phyloP scores from a whole-genome alignment of 352 stramenopile genomes.

The Phytopythium boreale region DNA sequence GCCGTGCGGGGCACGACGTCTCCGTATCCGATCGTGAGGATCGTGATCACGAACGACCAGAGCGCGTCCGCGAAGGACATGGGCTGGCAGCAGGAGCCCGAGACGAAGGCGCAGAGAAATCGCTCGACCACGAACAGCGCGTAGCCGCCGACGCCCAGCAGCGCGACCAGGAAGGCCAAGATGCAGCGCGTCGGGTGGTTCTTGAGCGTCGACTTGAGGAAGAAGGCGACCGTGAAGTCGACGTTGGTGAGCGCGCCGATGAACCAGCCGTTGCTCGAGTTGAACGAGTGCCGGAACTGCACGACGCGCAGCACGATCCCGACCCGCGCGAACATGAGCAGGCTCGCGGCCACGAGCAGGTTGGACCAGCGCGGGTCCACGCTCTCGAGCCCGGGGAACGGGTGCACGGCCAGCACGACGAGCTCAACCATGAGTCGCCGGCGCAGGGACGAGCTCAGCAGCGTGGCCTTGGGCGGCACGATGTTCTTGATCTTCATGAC shows the following conservation, averaged over 20 bases:
- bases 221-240: slow-evolving; percentile 67
- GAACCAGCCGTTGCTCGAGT: slow-evolving; percentile 81
- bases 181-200: slow-evolving; percentile 58
- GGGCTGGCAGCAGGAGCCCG: slow-evolving; percentile 50
- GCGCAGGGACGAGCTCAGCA: slow-evolving; percentile 58
- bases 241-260: slow-evolving; percentile 77
- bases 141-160: slow-evolving; percentile 52
- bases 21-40: slow-evolving; percentile 73
- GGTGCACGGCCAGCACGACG: slow-evolving; percentile 49
- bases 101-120: slow-evolving; percentile 63
- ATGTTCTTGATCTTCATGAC: slow-evolving; percentile 85
- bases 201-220: slow-evolving; percentile 75
- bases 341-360: slow-evolving; percentile 47
- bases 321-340: slow-evolving; percentile 63
- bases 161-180: slow-evolving; percentile 28
- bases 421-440: slow-evolving; percentile 46
- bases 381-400: slow-evolving; percentile 64
- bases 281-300: slow-evolving; percentile 69
- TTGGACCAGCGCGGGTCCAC: slow-evolving; percentile 61
- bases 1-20: slow-evolving; percentile 57
- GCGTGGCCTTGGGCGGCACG: slow-evolving; percentile 57
- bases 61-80: slow-evolving; percentile 50
- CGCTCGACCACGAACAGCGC: slow-evolving; percentile 66
- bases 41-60: slow-evolving; percentile 68
- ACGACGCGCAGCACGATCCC: slow-evolving; percentile 53